Evolutionary conservation across 116 monocot species (phyloP), one percentile per base, ranked within the genome.

Genomic region (Phalaenopsis hybrid): DNA sequence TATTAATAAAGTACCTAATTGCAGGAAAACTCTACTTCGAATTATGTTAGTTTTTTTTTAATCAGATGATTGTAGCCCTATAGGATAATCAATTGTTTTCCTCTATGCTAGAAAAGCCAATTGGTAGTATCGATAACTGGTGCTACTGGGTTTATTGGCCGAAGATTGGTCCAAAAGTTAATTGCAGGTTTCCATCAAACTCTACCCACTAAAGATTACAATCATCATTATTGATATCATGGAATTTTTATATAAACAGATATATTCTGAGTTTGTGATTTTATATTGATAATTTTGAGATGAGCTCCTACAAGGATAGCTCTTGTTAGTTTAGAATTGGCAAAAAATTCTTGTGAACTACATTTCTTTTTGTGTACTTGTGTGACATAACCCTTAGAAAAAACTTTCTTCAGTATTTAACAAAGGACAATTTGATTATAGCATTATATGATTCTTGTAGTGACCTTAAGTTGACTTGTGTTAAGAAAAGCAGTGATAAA

Each of bases 121-220:
- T 85, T 90, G 91, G 77, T 61, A 57, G 87, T 95, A 16, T 89
- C 92, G 68, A 84, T 95, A 79, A 95, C 95, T 80, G 92, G 95
- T 55, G 95, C 91, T 79, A 95, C 95, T 52, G 95, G 95, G 44
- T 95, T 95, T 87, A 83, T 95, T 72, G 93, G 95, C 16, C 85
- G 84, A 83, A 89, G 83, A 85, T 90, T 95, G 81, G 91, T 95
- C 78, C 88, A 91, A 78, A 95, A 86, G 83, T 82, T 95, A 80
- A 79, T 89, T 67, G 57, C 86, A 89, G 95, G 95, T 92, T 81
- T 72, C 52, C 15, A 70, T 76, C 79, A 3, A 63, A 65, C 65
- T 65, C 65, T 65, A 25, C 65, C n/a, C 15, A 21, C 25, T 65
- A 65, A 65, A 21, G 8, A 23, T 7, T 65, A 25, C 10, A 65